phyloP scores from a whole-genome alignment of 2,329 filamentous ascomycete species.

The Penicillium freii region DNA sequence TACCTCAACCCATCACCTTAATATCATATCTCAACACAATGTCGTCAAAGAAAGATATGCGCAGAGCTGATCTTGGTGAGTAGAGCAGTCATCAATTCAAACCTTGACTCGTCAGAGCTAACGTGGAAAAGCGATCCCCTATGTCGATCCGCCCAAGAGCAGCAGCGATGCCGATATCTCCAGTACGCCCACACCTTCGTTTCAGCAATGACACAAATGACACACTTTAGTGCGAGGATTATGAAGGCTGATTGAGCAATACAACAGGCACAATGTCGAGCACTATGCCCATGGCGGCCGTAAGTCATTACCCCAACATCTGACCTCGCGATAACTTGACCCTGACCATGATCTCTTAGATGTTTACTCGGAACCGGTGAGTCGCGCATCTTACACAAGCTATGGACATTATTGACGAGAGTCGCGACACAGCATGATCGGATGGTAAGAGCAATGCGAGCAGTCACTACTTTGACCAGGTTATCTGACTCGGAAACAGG shows the following conservation, averaged over 20 bases:
- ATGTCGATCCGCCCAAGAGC: conserved; percentile 70
- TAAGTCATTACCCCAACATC: conserved; percentile 42
- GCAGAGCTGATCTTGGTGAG: conserved; percentile 69
- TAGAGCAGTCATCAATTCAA: conserved; percentile 9
- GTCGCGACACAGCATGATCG: conserved; percentile 54
- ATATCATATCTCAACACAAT: conserved; percentile 43
- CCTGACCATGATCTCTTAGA: conserved; percentile 48
- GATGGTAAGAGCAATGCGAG: conserved; percentile 51
- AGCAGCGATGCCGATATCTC: conserved; percentile 66
- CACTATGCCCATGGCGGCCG: conserved; percentile 89
- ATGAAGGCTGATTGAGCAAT: conserved; percentile 18
- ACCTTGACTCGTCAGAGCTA: neutral
- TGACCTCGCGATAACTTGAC: conserved; percentile 12
- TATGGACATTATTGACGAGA: conserved; percentile 3
- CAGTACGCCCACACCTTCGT: conserved; percentile 55
- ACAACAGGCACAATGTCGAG: conserved; percentile 61
- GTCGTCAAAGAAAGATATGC: conserved; percentile 73
- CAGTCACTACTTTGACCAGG: neutral
- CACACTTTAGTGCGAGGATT: neutral
- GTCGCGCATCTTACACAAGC: conserved; percentile 21
- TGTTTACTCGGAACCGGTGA: conserved; percentile 87
- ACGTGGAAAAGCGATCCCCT: conserved; percentile 70
- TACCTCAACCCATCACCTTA: conserved; percentile 2
- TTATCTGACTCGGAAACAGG: conserved; percentile 34
- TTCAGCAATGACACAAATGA: neutral